Evolutionary conservation across 257 asterid species (phyloP).

Genomic region (Capsicum baccatum): DNA sequence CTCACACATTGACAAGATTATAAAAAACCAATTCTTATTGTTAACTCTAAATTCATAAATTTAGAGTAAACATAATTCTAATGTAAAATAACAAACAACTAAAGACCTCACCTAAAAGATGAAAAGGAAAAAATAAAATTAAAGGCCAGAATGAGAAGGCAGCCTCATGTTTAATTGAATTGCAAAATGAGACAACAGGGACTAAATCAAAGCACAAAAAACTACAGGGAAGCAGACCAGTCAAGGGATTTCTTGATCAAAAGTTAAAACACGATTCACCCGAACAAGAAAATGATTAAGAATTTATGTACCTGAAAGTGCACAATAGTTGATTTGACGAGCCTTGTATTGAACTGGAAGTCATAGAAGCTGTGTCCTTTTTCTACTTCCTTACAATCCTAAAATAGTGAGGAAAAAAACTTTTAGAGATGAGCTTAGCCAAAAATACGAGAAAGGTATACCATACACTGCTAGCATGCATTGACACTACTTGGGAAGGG

Average conservation of each 20-base stretch:
- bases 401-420: constrained; percentile 24
- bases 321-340: constrained; percentile 86
- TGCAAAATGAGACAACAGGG: not conserved
- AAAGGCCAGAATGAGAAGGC: not conserved
- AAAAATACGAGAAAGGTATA: not conserved
- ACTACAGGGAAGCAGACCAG: constrained; percentile 10
- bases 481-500: not conserved
- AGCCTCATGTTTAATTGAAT: not conserved
- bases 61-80: not conserved
- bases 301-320: constrained; percentile 86
- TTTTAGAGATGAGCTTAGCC: not conserved
- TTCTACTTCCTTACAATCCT: constrained; percentile 84
- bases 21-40: constrained; percentile 5
- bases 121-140: not conserved
- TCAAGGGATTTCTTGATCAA: not conserved
- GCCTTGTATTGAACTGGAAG: constrained; percentile 91
- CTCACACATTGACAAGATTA: constrained; percentile 13
- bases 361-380: constrained; percentile 72
- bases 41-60: not conserved
- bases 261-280: not conserved
- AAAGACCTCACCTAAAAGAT: not conserved
- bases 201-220: not conserved
- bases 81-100: not conserved
- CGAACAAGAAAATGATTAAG: constrained; percentile 30
- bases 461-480: not conserved